A percentile compares a stretch with the other conserved stretches of the same genome.
Evolutionary conservation across 768 basidiomycete species (phyloP).

Genomic region (Leccinellum luteum): DNA sequence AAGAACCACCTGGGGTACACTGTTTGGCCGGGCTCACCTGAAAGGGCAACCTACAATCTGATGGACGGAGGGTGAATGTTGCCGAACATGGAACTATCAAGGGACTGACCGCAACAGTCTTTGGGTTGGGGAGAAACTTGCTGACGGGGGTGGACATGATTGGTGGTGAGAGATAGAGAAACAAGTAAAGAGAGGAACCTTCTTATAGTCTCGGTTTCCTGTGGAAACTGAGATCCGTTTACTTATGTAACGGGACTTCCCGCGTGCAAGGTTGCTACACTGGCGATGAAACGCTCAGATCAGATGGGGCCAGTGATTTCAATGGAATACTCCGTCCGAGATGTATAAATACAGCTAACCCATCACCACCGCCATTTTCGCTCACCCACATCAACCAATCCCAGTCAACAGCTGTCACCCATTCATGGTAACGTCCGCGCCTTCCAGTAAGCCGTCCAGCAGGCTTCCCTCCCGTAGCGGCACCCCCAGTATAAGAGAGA

Average conservation of each 20-base stretch:
- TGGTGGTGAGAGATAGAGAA: background rate
- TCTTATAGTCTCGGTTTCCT: background rate
- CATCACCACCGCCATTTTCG: slow-evolving; percentile 12
- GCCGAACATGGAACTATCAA: background rate
- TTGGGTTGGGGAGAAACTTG: slow-evolving; percentile 50
- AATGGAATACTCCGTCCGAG: background rate
- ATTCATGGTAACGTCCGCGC: slow-evolving; percentile 20
- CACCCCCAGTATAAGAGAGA: slow-evolving; percentile 42
- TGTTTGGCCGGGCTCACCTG: slow-evolving; percentile 53
- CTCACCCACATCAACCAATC: slow-evolving; percentile 16
- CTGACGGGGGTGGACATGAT: slow-evolving; percentile 24
- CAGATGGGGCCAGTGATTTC: background rate
- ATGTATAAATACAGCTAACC: slow-evolving; percentile 20
- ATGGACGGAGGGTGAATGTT: slow-evolving; percentile 11
- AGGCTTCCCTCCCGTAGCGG: slow-evolving; percentile 36
- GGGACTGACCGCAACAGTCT: slow-evolving; percentile 74
- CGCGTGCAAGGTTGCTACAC: background rate
- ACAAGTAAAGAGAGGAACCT: background rate
- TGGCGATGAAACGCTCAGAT: too few relatives aligned
- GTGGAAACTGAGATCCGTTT: background rate
- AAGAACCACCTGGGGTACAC: background rate
- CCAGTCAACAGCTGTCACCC: background rate
- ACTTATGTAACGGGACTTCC: slow-evolving; percentile 15
- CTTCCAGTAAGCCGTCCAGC: slow-evolving; percentile 27
- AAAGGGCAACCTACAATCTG: slow-evolving; percentile 96